These are phyloP conservation scores for Calonectria henricotiae DNA, from an alignment of 2,329 filamentous ascomycete genomes.

Conservation along the genomic window DNA sequence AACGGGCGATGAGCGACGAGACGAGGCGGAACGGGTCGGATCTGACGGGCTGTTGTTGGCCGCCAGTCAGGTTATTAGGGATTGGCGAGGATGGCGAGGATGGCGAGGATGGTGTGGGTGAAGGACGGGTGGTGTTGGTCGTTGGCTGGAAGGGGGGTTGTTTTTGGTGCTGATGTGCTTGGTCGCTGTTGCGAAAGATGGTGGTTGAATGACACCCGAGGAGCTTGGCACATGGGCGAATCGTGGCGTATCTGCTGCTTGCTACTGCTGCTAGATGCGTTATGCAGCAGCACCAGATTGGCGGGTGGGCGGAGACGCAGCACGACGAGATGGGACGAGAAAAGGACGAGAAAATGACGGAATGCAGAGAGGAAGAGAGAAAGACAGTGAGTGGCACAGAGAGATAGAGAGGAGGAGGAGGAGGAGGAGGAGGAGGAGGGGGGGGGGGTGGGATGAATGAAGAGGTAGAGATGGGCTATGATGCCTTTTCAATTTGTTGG, in stretches of 20 bases:
- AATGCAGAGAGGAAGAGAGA: neutral
- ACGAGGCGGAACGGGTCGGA: slow-evolving; percentile 10
- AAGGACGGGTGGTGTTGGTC: neutral
- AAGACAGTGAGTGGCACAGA: too few relatives aligned
- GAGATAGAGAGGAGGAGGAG: too few relatives aligned
- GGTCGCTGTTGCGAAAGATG: neutral
- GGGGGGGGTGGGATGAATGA: too few relatives aligned
- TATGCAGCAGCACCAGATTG: neutral
- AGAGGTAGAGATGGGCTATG: neutral
- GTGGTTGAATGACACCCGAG: slow-evolving; percentile 24
- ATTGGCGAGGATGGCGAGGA: slow-evolving; percentile 5
- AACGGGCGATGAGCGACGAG: neutral
- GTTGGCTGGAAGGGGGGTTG: neutral
- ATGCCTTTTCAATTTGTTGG: slow-evolving; percentile 1
- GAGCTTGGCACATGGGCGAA: slow-evolving; percentile 19
- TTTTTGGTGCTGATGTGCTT: too few relatives aligned
- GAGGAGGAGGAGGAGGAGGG: too few relatives aligned
- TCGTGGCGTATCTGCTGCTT: slow-evolving; percentile 10
- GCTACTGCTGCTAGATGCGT: neutral
- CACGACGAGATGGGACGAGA: neutral
- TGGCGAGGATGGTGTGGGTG: slow-evolving; percentile 10
- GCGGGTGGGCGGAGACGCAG: slow-evolving; percentile 3
- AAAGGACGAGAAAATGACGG: neutral
- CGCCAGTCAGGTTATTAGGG: slow-evolving; percentile 8
- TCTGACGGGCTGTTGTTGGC: slow-evolving; percentile 21